These are phyloP conservation scores for Onygenales sp. DNA, from an alignment of 2,329 filamentous ascomycete genomes.

Conservation along the genomic window DNA sequence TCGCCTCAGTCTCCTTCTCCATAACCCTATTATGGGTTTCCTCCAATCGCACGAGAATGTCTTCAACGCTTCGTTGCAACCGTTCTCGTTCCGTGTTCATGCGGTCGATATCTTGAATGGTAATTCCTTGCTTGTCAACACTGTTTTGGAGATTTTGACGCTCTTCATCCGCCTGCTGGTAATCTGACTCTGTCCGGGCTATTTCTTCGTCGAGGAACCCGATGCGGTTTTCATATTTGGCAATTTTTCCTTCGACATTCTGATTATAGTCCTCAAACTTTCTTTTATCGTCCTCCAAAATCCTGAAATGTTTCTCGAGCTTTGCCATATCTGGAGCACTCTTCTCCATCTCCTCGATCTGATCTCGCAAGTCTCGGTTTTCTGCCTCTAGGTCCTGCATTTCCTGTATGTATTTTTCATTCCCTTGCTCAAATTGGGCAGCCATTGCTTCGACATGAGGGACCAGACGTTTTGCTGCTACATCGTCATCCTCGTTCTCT, in stretches of 20 bases:
- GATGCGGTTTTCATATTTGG: conserved; percentile 77
- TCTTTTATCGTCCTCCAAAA: conserved; percentile 84
- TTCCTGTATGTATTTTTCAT: conserved; percentile 75
- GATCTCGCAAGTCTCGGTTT: conserved; percentile 67
- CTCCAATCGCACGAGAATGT: conserved; percentile 64
- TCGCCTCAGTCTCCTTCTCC: conserved; percentile 83
- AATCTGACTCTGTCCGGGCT: conserved; percentile 63
- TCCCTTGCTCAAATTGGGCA: conserved; percentile 72
- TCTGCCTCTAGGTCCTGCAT: conserved; percentile 79
- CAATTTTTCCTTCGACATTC: conserved; percentile 70
- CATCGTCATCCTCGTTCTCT: conserved; percentile 78
- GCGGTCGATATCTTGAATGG: conserved; percentile 96
- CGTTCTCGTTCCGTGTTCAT: conserved; percentile 95
- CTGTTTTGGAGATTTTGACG: conserved; percentile 68
- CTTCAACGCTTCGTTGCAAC: conserved; percentile 78
- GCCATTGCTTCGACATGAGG: conserved; percentile 87
- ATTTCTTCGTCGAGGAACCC: conserved; percentile 80
- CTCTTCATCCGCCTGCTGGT: conserved; percentile 75
- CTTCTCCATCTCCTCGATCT: conserved; percentile 85
- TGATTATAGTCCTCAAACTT: conserved; percentile 96
- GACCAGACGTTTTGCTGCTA: conserved; percentile 64
- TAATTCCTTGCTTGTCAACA: conserved; percentile 88
- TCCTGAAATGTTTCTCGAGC: conserved; percentile 80
- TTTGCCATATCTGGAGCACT: conserved; percentile 73
- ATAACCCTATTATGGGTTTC: conserved; percentile 74